Base-by-base conservation (phyloP, 2,329 filamentous ascomycete species). In the Coniochaeta ligniaria region DNA sequence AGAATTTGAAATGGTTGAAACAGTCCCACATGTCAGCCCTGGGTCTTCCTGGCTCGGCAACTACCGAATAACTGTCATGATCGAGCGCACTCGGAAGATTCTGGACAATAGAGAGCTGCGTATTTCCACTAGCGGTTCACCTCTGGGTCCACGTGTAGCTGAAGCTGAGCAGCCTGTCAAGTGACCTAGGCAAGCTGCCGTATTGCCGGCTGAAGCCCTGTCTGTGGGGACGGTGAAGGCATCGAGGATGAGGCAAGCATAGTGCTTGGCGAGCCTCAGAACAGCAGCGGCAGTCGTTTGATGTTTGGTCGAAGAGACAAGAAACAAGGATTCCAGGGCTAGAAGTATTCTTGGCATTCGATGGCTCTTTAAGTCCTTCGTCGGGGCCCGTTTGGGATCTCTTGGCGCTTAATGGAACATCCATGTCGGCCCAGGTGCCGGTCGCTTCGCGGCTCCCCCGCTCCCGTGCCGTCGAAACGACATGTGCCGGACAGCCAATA, bases 381-480 rank as follows among this genome's bases (percentile, higher is more conserved):
- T 26, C 3, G 24, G 26, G 8, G 28, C 47, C 26, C 47, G 47
- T 52, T 52, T 52, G 22, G 47, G 22, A 31, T 52, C 64, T 59
- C 62, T 64, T 60, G 58, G 61, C 61, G 45, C 58, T 45, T 57
- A 50, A 58, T 47, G 41, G 54, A 31, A 43, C 38, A 63, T 43
- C 47, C 60, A 65, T 65, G 62, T 59, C 20, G 43, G 43, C 43
- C 8, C 43, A 47, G 24, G 43, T 52, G 47, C 47, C 47, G 47
- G 47, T 52, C 47, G 24, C 33, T 38, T 38, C 31, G 60, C 62
- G 63, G 62, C 57, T 61, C 41, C 31, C 35, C 59, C 58, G 38
- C 47, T 63, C 60, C 66, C 64, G 63, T 54, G 33, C 33, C 41
- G 60, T 66, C 60, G 65, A 68, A 66, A 67, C 65, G 61, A 16